Base-by-base conservation (phyloP, 495 filamentous ascomycete species). In the Penicillium taxi region DNA sequence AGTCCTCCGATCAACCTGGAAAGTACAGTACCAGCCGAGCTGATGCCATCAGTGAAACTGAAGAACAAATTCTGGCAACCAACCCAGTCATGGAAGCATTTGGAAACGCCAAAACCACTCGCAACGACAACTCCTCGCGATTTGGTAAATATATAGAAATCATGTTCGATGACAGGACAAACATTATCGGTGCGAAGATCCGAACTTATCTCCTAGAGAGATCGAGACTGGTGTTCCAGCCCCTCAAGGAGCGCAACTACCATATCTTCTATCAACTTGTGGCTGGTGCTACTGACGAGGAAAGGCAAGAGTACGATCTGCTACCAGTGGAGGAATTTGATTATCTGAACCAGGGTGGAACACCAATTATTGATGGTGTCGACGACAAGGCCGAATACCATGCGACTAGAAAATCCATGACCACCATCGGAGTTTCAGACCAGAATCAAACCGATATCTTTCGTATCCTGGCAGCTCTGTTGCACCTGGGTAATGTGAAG, bases 131-230 rank as follows among this genome's bases (percentile, higher is more conserved):
- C 63, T 99, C 91, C 4, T 96, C 90, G 13, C 79, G 91, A 41
- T 99, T 99, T 59, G 91, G 91, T 47, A 99, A 99, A 71, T 99
- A 99, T 55, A 96, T 99, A 46, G 91, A 99, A 62, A 99, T 99
- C 47, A 86, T 99, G 85, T 99, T 99, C 53, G 86, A 96, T 66
- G 80, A 82, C 41, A 78, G 78, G 47, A 94, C 87, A 37, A 91
- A 94, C 53, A 99, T 99, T 56, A 94, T 99, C 51, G 91, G 91
- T 40, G 91, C 91, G 19, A 90, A 89, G 67, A 96, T 99, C 48
- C 70, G 91, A 46, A 96, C 89, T 23, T 99, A 96, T 58, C 71
- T 99, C 32, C 67, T 99, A 23, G 91, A 99, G 61, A 82, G 91
- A 49, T 96, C 91, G 31, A 81, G 91, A 55, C 69, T 99, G 52